Conservation (phyloP, 495 filamentous ascomycete species). For the Penicillium verhagenii region DNA sequence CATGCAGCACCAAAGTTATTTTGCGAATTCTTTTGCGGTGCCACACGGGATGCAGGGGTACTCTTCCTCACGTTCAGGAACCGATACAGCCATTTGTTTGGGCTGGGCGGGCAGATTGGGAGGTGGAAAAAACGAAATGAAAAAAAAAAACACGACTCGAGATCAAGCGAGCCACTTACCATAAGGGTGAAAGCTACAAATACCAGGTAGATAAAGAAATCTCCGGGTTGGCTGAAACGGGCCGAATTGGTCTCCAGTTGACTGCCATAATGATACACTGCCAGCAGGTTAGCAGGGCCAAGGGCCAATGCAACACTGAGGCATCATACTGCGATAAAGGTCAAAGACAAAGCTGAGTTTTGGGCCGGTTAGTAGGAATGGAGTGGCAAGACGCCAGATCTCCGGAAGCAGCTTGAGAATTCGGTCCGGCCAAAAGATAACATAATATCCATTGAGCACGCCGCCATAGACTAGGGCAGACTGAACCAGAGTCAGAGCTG, state of each 20-base stretch:
- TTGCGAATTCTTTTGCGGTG: slow-evolving; percentile 71
- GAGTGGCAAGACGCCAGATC: slow-evolving; percentile 65
- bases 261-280: slow-evolving; percentile 67
- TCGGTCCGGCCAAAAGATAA: slow-evolving; percentile 56
- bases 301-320: slow-evolving; percentile 12
- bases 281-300: slow-evolving; percentile 27
- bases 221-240: slow-evolving; percentile 61
- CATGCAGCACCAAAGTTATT: slow-evolving; percentile 62
- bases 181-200: slow-evolving; percentile 59
- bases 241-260: slow-evolving; percentile 59
- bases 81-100: slow-evolving; percentile 74
- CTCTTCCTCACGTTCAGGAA: slow-evolving; percentile 99
- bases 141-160: slow-evolving; percentile 16
- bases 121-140: slow-evolving; percentile 56
- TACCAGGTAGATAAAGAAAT: slow-evolving; percentile 65
- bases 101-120: slow-evolving; percentile 98
- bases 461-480: slow-evolving; percentile 63
- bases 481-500: slow-evolving; percentile 61
- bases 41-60: slow-evolving; percentile 73
- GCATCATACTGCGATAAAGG: slow-evolving; percentile 71
- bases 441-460: slow-evolving; percentile 49
- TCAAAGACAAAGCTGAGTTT: slow-evolving; percentile 70
- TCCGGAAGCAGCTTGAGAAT: slow-evolving; percentile 67
- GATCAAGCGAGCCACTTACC: slow-evolving; percentile 51
- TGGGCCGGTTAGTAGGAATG: slow-evolving; percentile 69